Conservation (phyloP, 208 protist species). For the Wallacemonas rigidus region DNA sequence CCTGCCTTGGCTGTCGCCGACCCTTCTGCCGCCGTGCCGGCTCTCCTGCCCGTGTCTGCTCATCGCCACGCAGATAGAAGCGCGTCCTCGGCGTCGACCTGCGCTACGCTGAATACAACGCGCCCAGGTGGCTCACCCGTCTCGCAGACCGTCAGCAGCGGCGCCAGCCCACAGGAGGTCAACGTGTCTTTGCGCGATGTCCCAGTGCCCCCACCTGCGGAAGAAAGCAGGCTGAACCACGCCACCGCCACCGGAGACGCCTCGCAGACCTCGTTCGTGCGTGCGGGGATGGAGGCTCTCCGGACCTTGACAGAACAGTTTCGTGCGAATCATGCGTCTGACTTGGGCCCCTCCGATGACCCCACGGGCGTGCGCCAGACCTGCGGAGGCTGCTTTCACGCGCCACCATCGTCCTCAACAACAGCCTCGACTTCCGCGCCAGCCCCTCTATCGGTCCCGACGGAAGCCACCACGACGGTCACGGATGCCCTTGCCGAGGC, state of each 20-base stretch:
- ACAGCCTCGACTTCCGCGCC: neutral
- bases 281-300: constrained; percentile 14
- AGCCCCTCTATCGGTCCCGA: neutral
- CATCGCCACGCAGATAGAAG: neutral
- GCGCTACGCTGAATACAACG: no score
- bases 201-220: no score
- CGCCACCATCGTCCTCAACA: neutral
- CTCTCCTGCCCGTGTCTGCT: neutral
- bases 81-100: neutral
- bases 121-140: no score
- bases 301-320: constrained; percentile 7
- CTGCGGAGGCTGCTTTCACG: constrained; percentile 5
- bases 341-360: neutral
- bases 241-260: neutral
- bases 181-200: no score
- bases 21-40: neutral
- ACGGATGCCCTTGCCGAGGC: neutral
- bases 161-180: no score
- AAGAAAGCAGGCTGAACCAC: no score
- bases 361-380: constrained; percentile 14
- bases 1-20: neutral
- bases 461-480: neutral
- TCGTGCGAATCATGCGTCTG: neutral
- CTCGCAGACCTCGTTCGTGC: constrained; percentile 1
- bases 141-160: no score